phyloP scores from a whole-genome alignment of 495 filamentous ascomycete species.

The Trypethelium eluteriae region DNA sequence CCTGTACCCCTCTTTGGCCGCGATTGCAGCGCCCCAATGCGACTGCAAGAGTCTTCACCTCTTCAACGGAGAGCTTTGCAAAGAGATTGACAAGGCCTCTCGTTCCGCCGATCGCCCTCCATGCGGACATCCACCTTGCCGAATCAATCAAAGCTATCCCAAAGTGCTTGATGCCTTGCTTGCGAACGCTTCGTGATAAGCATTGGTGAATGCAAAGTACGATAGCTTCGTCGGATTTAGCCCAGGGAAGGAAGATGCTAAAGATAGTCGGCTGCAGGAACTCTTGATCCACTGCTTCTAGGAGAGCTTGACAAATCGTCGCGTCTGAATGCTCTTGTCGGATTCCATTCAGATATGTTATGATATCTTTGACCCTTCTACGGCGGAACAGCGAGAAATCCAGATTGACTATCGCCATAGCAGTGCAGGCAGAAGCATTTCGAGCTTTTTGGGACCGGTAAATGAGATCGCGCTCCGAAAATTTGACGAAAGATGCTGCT shows the following conservation, averaged over 20 bases:
- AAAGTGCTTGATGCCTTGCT: background rate
- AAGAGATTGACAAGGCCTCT: conserved; percentile 22
- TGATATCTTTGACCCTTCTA: background rate
- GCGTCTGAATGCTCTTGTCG: background rate
- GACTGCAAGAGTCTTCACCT: conserved; percentile 21
- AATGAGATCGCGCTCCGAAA: no score
- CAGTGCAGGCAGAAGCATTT: background rate
- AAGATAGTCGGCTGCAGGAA: background rate
- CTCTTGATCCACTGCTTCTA: background rate
- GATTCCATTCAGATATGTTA: background rate
- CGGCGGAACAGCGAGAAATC: background rate
- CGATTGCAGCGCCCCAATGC: conserved; percentile 20
- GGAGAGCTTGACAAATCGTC: background rate
- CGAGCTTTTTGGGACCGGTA: no score
- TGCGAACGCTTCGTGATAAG: background rate
- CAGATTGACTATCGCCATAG: background rate
- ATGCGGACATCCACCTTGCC: conserved; percentile 18
- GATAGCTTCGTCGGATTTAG: background rate
- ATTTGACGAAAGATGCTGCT: no score
- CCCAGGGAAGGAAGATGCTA: background rate
- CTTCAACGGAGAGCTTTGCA: conserved; percentile 21
- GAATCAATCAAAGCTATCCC: background rate
- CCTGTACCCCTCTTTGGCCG: background rate
- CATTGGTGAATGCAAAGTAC: background rate
- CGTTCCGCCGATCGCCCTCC: conserved; percentile 21